Evolutionary conservation across 2,329 filamentous ascomycete species (phyloP).

Genomic region (Venturia oleaginea): DNA sequence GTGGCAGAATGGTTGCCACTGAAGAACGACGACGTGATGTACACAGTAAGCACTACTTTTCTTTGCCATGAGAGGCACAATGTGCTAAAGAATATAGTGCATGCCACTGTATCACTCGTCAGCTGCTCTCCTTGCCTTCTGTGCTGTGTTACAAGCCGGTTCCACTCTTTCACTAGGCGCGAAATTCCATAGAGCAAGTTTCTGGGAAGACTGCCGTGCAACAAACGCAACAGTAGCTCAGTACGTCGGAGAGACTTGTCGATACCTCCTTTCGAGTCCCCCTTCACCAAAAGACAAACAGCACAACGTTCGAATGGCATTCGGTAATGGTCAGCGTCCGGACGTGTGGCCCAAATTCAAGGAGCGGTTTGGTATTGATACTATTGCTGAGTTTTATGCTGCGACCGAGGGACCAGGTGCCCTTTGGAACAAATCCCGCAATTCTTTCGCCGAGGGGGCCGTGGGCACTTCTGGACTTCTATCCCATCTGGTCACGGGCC

Average conservation of each 20-base stretch:
- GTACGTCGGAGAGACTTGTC: conserved; percentile 81
- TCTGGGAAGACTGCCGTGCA: conserved; percentile 68
- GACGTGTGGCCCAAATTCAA: conserved; percentile 83
- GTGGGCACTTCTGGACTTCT: conserved; percentile 65
- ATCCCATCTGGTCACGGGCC: conserved; percentile 45
- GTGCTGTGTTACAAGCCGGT: conserved; percentile 49
- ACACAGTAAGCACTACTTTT: conserved; percentile 49
- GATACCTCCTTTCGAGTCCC: conserved; percentile 64
- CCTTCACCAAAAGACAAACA: conserved; percentile 59
- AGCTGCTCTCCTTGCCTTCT: conserved; percentile 60
- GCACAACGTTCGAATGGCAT: conserved; percentile 64
- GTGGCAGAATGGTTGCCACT: conserved; percentile 48
- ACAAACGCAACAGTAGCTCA: conserved; percentile 67
- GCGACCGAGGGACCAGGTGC: conserved; percentile 48
- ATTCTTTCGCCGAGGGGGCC: conserved; percentile 65
- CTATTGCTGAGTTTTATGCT: conserved; percentile 30
- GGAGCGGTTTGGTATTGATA: conserved; percentile 48
- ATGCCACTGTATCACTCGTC: conserved; percentile 90
- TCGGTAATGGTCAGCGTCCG: conserved; percentile 77
- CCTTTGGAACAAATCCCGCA: conserved; percentile 64
- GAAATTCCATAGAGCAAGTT: conserved; percentile 67
- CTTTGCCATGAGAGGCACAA: conserved; percentile 1
- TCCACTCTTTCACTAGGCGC: conserved; percentile 62
- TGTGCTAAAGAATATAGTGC: conserved; percentile 40
- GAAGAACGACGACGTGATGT: conserved; percentile 58